Percentiles rank a stretch among this genome's conserved stretches.
Conservation (phyloP, 2,329 filamentous ascomycete species). For the Pyricularia sp. region DNA sequence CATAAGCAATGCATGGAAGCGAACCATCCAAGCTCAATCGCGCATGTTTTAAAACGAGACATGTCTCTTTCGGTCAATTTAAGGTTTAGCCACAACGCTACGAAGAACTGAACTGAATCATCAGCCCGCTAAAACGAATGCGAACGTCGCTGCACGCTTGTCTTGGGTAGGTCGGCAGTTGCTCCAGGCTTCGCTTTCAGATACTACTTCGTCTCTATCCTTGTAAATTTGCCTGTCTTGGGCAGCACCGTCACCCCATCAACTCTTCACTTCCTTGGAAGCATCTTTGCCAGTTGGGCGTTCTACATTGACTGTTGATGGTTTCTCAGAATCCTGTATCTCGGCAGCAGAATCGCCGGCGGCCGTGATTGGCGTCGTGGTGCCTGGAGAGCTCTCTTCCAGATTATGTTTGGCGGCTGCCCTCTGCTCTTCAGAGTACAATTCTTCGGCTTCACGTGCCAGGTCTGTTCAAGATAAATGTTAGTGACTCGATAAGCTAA, state of each 20-base stretch:
- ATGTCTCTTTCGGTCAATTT: neutral
- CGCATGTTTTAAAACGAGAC: neutral
- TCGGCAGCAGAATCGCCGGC: neutral
- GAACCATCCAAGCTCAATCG: neutral
- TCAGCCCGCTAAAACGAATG: neutral
- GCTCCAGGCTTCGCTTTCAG: no score
- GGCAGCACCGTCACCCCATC: neutral
- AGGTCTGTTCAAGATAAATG: constrained; percentile 5
- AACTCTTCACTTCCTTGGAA: neutral
- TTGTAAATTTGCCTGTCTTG: no score
- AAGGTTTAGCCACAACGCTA: neutral
- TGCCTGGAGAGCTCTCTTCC: neutral
- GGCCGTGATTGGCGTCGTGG: neutral
- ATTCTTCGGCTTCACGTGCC: constrained; percentile 44
- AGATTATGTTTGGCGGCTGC: constrained; percentile 41
- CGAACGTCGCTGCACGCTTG: neutral
- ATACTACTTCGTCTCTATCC: no score
- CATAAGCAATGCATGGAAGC: neutral
- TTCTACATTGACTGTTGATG: neutral
- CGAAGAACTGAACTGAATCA: neutral
- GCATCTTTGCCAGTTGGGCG: neutral
- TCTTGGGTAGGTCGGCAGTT: no score
- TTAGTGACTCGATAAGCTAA: neutral
- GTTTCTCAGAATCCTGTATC: neutral
- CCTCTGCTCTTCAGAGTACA: constrained; percentile 53